Conservation (phyloP, 768 basidiomycete species). For the Hericium coralloides region DNA sequence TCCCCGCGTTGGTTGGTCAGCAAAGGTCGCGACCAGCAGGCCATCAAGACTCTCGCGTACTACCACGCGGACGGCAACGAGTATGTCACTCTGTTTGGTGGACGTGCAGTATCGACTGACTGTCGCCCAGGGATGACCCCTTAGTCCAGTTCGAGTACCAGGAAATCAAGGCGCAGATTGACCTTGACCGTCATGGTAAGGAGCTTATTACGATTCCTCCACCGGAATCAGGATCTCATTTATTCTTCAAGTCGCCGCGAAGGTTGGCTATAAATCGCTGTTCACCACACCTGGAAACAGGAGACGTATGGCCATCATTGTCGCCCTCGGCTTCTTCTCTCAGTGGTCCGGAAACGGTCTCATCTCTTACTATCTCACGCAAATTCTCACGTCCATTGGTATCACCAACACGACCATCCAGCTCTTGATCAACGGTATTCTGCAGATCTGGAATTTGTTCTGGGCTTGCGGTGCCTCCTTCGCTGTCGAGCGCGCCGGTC, state of each 20-base stretch:
- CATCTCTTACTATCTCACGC: constrained; percentile 74
- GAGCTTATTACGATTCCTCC: constrained; percentile 5
- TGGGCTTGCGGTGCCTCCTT: constrained; percentile 52
- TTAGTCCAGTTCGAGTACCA: constrained; percentile 67
- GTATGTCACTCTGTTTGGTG: constrained; percentile 22
- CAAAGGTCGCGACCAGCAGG: constrained; percentile 65
- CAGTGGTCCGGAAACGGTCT: constrained; percentile 85
- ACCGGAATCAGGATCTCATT: neutral
- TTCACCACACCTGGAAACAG: constrained; percentile 61
- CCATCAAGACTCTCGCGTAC: constrained; percentile 62
- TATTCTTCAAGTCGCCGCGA: constrained; percentile 32
- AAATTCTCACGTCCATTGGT: constrained; percentile 61
- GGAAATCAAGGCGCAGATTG: constrained; percentile 74
- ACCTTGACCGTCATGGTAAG: constrained; percentile 40
- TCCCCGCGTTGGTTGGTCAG: constrained; percentile 77
- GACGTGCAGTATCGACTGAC: neutral
- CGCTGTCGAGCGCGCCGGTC: constrained; percentile 57
- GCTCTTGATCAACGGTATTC: constrained; percentile 79
- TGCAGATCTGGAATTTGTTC: constrained; percentile 73
- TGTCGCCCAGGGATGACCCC: constrained; percentile 39
- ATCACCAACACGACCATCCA: constrained; percentile 52
- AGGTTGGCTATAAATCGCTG: constrained; percentile 64
- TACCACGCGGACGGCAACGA: constrained; percentile 75
- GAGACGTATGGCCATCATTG: constrained; percentile 67
- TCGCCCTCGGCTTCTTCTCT: constrained; percentile 75